These are phyloP conservation scores for Citrus inodora DNA, from an alignment of 345 rosid species.

Conservation along the genomic window DNA sequence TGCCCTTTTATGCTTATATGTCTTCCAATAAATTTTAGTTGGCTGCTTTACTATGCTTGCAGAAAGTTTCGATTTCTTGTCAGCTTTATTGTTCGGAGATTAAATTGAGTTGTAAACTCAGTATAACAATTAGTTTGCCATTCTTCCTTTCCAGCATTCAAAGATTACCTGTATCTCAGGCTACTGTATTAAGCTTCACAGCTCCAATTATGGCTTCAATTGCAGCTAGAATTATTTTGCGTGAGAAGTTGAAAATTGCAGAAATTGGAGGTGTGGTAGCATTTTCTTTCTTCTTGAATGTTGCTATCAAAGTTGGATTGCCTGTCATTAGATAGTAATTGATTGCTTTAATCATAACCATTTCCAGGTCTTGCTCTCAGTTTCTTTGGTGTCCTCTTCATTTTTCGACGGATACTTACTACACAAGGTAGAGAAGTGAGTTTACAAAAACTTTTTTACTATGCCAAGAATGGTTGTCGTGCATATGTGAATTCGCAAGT, in stretches of 20 bases:
- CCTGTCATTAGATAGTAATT: constrained; percentile 5
- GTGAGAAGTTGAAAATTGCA: constrained; percentile 68
- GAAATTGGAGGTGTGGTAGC: constrained; percentile 65
- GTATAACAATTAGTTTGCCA: constrained; percentile 12
- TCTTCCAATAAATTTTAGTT: not conserved
- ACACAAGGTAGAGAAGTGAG: constrained; percentile 97
- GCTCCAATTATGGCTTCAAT: constrained; percentile 80
- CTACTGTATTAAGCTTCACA: constrained; percentile 66
- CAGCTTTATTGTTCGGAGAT: constrained; percentile 1
- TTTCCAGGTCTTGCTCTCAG: constrained; percentile 89
- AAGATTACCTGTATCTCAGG: constrained; percentile 72
- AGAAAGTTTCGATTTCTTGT: not conserved
- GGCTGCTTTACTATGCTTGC: not conserved
- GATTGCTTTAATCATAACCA: constrained; percentile 17
- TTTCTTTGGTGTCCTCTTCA: constrained; percentile 79
- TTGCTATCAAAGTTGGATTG: constrained; percentile 7
- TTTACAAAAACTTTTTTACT: constrained; percentile 43
- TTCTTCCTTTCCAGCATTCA: constrained; percentile 66
- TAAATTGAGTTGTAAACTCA: not conserved
- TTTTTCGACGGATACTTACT: constrained; percentile 60
- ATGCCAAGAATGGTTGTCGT: constrained; percentile 9
- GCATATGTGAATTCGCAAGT: not conserved
- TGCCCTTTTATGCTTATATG: not conserved
- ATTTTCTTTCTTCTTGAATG: constrained; percentile 6
- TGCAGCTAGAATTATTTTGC: constrained; percentile 64